Base-by-base conservation (phyloP, 257 asterid genomes). In the Solanum bukasovii region DNA sequence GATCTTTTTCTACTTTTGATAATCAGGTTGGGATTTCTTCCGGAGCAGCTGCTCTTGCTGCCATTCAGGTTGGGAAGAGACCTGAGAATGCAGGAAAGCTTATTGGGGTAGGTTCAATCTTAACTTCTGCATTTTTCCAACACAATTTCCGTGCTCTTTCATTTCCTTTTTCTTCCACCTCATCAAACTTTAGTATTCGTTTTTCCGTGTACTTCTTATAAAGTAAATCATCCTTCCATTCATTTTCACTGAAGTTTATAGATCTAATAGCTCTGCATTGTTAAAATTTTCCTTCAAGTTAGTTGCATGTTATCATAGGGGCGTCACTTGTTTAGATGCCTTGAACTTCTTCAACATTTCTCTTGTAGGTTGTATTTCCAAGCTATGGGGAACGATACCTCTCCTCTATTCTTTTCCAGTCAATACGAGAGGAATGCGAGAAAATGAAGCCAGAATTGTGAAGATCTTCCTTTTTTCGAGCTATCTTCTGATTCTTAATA, bases 21-120 rank as follows among this genome's bases (percentile, higher is more conserved):
- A 33, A 73, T 83, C 93, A 96, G 99, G 99, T 97, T 84, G 99
- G 99, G 46, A 96, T 97, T 89, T 97, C 99, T 88, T 97, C 99
- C 9, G 99, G 99, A 90, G 99, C 98, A n/a, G 99, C 99, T 2
- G 98, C 99, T 0, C 98, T 98, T 4, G 98, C 99, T 88, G 99
- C 99, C 67, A 90, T 97, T 29, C 33, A 86, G 90, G 98, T 97
- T 67, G 99, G 93, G 87, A 94, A 93, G 94, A 94, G 98, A 91
- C 98, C 98, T 27, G 98, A 97, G 93, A 97, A 97, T 93, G 98
- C 95, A 23, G 99, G 99, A 89, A 96, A 97, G 88, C 99, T 97
- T 89, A 94, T 97, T 74, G 91, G 94, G 93, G 99, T 97, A 92
- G 82, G 93, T 83, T 68, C 70, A 87, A 56, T 81, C 3, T 49